Evolutionary conservation across 768 basidiomycete species (phyloP).

Genomic region (Coprinellus aureogranulatus): DNA sequence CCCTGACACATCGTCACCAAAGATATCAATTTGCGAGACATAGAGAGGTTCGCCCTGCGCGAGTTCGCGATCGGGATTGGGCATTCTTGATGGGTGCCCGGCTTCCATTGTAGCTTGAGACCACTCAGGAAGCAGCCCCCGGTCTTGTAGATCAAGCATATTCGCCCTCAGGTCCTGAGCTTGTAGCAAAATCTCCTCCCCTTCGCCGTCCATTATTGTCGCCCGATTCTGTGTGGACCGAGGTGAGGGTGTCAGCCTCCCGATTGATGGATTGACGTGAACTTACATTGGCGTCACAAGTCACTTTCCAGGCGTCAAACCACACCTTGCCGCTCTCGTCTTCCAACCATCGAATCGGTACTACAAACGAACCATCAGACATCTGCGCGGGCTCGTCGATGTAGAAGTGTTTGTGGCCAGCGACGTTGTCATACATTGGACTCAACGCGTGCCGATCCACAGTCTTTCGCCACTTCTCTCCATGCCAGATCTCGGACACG

Average conservation of each 20-base stretch:
- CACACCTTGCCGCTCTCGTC: conserved; percentile 15
- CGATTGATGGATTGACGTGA: background rate
- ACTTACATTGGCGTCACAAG: conserved; percentile 9
- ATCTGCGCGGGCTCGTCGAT: conserved; percentile 21
- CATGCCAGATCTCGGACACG: conserved; percentile 33
- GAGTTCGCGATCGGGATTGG: conserved; percentile 28
- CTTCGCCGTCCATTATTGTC: conserved; percentile 15
- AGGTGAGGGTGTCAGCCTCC: background rate
- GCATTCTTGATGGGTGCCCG: conserved; percentile 26
- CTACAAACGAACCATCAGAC: conserved; percentile 12
- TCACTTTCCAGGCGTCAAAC: conserved; percentile 19
- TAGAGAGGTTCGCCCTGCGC: conserved; percentile 31
- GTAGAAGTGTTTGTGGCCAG: conserved; percentile 18
- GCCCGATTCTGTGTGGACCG: background rate
- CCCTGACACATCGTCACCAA: conserved; percentile 43
- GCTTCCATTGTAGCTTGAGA: conserved; percentile 12
- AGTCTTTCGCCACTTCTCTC: conserved; percentile 22
- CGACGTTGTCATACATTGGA: conserved; percentile 29
- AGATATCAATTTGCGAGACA: conserved; percentile 29
- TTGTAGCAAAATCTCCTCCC: conserved; percentile 10
- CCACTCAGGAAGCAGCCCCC: conserved; percentile 20
- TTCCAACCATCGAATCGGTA: conserved; percentile 23
- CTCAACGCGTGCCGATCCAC: conserved; percentile 23
- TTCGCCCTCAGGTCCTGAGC: conserved; percentile 16
- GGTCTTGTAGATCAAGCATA: conserved; percentile 18